Evolutionary conservation across 192 early-diverging fungal genomes (phyloP).

Genomic region (Coemansia sp.): DNA sequence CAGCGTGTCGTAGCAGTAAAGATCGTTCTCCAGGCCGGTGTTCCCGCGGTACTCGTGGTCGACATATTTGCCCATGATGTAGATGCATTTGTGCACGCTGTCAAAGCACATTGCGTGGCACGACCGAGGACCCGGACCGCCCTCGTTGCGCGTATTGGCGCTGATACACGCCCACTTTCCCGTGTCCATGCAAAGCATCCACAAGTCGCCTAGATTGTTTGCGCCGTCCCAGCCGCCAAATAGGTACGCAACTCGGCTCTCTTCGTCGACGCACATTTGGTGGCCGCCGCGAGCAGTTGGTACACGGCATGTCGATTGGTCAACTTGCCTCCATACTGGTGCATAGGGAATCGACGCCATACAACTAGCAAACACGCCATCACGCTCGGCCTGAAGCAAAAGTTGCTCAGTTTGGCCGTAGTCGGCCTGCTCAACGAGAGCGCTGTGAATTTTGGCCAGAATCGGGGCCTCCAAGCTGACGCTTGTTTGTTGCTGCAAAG

Average conservation of each 20-base stretch:
- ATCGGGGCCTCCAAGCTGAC: conserved; percentile 78
- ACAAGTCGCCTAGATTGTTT: conserved; percentile 86
- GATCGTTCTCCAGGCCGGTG: conserved; percentile 75
- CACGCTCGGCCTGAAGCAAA: conserved; percentile 59
- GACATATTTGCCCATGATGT: conserved; percentile 87
- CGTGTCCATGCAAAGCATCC: conserved; percentile 67
- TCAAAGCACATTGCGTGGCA: conserved; percentile 94
- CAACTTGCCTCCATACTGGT: conserved; percentile 62
- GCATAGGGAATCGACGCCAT: conserved; percentile 68
- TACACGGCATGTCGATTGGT: conserved; percentile 6
- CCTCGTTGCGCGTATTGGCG: conserved; percentile 69
- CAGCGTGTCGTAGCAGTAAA: conserved; percentile 85
- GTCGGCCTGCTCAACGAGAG: conserved; percentile 69
- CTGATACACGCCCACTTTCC: conserved; percentile 77
- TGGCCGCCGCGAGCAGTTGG: conserved; percentile 87
- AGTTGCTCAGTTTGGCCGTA: conserved; percentile 74
- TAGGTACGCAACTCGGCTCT: conserved; percentile 73
- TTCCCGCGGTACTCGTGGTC: conserved; percentile 71
- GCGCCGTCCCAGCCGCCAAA: conserved; percentile 96
- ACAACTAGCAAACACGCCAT: conserved; percentile 74
- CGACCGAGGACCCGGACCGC: conserved; percentile 84
- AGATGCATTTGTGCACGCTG: conserved; percentile 69
- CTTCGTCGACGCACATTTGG: conserved; percentile 92
- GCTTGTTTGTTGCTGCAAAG: conserved; percentile 62
- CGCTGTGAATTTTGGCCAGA: conserved; percentile 71